These are phyloP conservation scores for Daldinia sp. DNA, from an alignment of 2,329 filamentous ascomycete genomes.

Conservation along the genomic window DNA sequence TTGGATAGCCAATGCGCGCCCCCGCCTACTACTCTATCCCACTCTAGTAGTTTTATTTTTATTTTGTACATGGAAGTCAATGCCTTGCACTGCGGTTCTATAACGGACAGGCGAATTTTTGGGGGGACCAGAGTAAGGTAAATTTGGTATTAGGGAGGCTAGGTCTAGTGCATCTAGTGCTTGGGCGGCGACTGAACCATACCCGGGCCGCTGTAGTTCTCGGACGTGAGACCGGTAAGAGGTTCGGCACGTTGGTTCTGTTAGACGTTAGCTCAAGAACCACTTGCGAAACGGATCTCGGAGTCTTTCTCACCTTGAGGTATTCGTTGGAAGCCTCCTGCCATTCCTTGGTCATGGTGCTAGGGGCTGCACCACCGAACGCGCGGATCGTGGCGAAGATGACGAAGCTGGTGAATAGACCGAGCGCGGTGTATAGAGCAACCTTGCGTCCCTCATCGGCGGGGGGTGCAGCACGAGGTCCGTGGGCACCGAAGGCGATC, in stretches of 20 bases:
- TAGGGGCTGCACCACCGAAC: constrained; percentile 76
- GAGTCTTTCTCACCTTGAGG: constrained; percentile 75
- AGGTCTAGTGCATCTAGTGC: constrained; percentile 50
- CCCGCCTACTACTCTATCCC: constrained; percentile 24
- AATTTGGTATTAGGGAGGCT: constrained; percentile 29
- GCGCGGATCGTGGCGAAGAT: constrained; percentile 77
- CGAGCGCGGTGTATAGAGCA: constrained; percentile 74
- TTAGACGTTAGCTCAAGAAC: constrained; percentile 33
- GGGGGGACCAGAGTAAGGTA: constrained; percentile 34
- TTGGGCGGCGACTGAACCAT: constrained; percentile 75
- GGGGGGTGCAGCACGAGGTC: constrained; percentile 82
- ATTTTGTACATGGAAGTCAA: constrained; percentile 38
- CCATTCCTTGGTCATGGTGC: constrained; percentile 96
- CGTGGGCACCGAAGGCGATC: constrained; percentile 97
- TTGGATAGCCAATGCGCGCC: constrained; percentile 29
- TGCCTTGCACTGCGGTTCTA: constrained; percentile 36
- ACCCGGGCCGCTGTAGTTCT: constrained; percentile 80
- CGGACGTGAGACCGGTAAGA: constrained; percentile 81
- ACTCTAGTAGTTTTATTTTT: constrained; percentile 26
- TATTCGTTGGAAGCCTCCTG: constrained; percentile 96
- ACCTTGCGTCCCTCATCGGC: constrained; percentile 87
- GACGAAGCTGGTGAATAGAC: constrained; percentile 70
- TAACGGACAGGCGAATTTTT: constrained; percentile 51
- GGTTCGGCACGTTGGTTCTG: constrained; percentile 87
- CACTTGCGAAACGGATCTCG: background rate